Evolutionary conservation across 1,284 basidiomycete species (phyloP), one percentile per base, ranked within the genome.

Genomic region (Golubevia pallescens): DNA sequence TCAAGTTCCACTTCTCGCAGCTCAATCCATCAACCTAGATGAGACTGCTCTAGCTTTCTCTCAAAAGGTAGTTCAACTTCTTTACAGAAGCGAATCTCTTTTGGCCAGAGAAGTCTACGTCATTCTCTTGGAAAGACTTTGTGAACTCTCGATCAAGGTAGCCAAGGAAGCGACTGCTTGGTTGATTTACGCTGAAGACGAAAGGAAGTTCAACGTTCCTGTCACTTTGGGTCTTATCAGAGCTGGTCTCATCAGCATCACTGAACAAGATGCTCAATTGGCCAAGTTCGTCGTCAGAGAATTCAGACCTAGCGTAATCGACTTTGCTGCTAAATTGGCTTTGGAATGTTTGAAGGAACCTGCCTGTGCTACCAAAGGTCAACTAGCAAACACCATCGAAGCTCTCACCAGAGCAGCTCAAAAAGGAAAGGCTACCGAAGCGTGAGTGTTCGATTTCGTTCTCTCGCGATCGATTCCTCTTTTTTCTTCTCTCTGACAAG

Each of bases 121-220:
- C 38, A 90, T 91, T 48, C 87, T 99, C 58, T 88, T 99, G 21
- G 93, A 96, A 73, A 91, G 93, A 70, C 88, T 99, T 21, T 99
- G 97, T 86, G 91, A 92, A 71, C 88, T 91, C 28, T 96, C 94
- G 70, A 91, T 93, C 76, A 94, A 97, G 78, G 95, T 97, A 56
- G 93, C 93, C 20, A 94, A 94, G 86, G 97, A 99, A 87, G 97
- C 96, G 7, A 93, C 95, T 65, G 94, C 93, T 13, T 99, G 97
- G 97, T 88, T 99, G 61, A 88, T 98, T 59, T 97, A 95, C 83
- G 93, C 96, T 14, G 95, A 99, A 85, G 97, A 99, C 86, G 93
- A 38, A 38, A 77, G 82, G 71, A 99, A 99, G 87, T 93, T 93
- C 88, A 97, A 97, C 84, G 91, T 98, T 14, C 91, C 94, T 4